A percentile compares a stretch with the other conserved stretches of the same genome.
These are phyloP conservation scores for Sporobolomyces phaffii DNA, from an alignment of 768 basidiomycete species.

Conservation along the genomic window DNA sequence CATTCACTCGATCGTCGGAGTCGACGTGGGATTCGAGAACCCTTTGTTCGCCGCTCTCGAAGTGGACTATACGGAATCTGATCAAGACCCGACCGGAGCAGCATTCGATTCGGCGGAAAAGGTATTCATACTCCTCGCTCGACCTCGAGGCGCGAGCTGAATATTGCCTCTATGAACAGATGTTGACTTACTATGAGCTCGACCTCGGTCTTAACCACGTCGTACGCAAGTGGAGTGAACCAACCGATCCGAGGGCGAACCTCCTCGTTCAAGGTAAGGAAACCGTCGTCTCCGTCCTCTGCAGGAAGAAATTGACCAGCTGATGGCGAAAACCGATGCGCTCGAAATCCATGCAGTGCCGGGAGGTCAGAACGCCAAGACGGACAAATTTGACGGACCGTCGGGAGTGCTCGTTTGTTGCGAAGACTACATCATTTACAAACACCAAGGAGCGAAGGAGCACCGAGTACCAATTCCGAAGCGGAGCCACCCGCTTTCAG, in stretches of 20 bases:
- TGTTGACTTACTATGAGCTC: conserved; percentile 96
- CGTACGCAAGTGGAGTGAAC: conserved; percentile 97
- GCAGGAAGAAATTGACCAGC: too few species aligned
- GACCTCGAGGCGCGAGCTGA: conserved; percentile 18
- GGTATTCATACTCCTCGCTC: conserved; percentile 50
- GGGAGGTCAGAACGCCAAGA: conserved; percentile 87
- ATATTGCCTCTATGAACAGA: conserved; percentile 51
- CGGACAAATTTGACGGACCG: conserved; percentile 89
- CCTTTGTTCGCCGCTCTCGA: conserved; percentile 94
- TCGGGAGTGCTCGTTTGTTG: conserved; percentile 98
- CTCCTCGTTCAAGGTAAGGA: conserved; percentile 69
- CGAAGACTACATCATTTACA: conserved; percentile 96
- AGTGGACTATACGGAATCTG: conserved; percentile 90
- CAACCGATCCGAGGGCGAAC: conserved; percentile 90
- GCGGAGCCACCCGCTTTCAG: conserved; percentile 68
- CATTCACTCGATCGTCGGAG: conserved; percentile 87
- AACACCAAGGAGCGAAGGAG: conserved; percentile 84
- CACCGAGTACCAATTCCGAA: conserved; percentile 97
- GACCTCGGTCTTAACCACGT: conserved; percentile 97
- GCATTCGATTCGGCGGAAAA: conserved; percentile 88
- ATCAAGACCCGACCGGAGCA: conserved; percentile 91
- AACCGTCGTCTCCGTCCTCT: too few species aligned
- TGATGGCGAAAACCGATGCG: too few species aligned
- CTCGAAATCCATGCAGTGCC: conserved; percentile 56
- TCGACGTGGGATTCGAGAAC: conserved; percentile 98